phyloP scores from a whole-genome alignment of 768 basidiomycete species.

The Dentipellis fragilis region DNA sequence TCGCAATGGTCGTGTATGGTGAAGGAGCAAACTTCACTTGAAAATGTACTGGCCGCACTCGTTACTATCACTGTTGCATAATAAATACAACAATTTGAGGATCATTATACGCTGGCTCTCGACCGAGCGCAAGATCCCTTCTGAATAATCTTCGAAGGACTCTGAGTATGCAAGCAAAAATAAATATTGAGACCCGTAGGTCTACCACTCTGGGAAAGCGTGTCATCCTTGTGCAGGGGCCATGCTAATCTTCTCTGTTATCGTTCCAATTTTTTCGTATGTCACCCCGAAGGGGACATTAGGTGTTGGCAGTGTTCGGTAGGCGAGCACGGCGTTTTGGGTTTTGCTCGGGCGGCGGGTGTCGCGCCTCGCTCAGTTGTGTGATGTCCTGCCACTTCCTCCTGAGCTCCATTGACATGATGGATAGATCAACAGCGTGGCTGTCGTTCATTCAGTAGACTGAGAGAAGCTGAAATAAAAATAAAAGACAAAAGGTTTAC shows the following conservation, averaged over 20 bases:
- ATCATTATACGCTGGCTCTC: too few relatives aligned
- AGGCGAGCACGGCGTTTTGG: neutral
- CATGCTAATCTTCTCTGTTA: slow-evolving; percentile 99
- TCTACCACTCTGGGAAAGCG: slow-evolving; percentile 90
- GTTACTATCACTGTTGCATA: too few relatives aligned
- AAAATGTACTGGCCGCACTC: too few relatives aligned
- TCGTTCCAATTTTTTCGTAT: slow-evolving; percentile 99
- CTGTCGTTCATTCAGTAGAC: neutral
- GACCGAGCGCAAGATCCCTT: too few relatives aligned
- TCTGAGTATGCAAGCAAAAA: slow-evolving; percentile 5
- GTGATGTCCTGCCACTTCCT: too few relatives aligned
- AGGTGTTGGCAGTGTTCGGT: neutral
- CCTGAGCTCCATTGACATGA: neutral
- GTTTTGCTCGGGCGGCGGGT: neutral
- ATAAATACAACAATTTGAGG: too few relatives aligned
- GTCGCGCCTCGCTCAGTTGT: neutral
- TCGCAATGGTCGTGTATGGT: too few relatives aligned
- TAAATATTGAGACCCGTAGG: slow-evolving; percentile 34
- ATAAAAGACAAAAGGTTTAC: slow-evolving; percentile 59
- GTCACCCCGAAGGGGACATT: slow-evolving; percentile 71
- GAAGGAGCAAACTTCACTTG: too few relatives aligned
- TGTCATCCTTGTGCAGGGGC: slow-evolving; percentile 99
- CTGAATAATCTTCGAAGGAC: too few relatives aligned
- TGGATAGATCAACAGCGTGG: neutral
- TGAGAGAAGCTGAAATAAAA: neutral